These are phyloP conservation scores for Fusarium sarcochroum DNA, from an alignment of 2,329 filamentous ascomycete genomes.

Conservation along the genomic window DNA sequence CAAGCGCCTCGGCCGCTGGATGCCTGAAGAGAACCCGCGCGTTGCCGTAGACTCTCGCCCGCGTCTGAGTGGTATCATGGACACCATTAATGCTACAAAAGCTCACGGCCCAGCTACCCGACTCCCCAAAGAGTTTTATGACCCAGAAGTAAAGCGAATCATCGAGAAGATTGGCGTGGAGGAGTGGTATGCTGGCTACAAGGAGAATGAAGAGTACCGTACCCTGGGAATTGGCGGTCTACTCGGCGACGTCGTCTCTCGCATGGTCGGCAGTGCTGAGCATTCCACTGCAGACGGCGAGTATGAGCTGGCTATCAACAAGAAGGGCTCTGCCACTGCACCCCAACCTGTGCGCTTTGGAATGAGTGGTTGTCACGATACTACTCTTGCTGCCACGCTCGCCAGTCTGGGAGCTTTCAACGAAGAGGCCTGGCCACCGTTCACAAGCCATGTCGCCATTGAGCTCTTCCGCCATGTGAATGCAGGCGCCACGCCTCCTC, in stretches of 20 bases:
- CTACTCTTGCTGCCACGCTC: slow-evolving; percentile 86
- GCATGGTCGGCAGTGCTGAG: slow-evolving; percentile 78
- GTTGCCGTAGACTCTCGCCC: slow-evolving; percentile 89
- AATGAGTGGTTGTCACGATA: slow-evolving; percentile 92
- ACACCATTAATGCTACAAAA: slow-evolving; percentile 89
- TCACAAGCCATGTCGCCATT: slow-evolving; percentile 90
- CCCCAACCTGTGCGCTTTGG: slow-evolving; percentile 75
- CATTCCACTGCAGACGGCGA: slow-evolving; percentile 67
- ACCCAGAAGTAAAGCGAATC: slow-evolving; percentile 76
- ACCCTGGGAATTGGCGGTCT: slow-evolving; percentile 87
- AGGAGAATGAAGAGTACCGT: slow-evolving; percentile 89
- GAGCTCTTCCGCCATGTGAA: slow-evolving; percentile 81
- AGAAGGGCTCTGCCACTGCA: slow-evolving; percentile 50
- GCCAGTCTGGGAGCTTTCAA: slow-evolving; percentile 85
- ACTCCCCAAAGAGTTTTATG: slow-evolving; percentile 90
- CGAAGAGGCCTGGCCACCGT: slow-evolving; percentile 85
- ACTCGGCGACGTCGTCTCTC: slow-evolving; percentile 84
- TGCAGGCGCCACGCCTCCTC: slow-evolving; percentile 33
- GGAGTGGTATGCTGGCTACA: slow-evolving; percentile 93
- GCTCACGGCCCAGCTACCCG: slow-evolving; percentile 82
- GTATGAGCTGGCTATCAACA: slow-evolving; percentile 60
- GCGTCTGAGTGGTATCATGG: slow-evolving; percentile 90
- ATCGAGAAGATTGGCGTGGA: slow-evolving; percentile 84
- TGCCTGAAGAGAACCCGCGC: slow-evolving; percentile 77
- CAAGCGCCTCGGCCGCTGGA: slow-evolving; percentile 83